These are phyloP conservation scores for Mollisia scopiformis DNA, from an alignment of 2,329 filamentous ascomycete species.

Conservation along the genomic window DNA sequence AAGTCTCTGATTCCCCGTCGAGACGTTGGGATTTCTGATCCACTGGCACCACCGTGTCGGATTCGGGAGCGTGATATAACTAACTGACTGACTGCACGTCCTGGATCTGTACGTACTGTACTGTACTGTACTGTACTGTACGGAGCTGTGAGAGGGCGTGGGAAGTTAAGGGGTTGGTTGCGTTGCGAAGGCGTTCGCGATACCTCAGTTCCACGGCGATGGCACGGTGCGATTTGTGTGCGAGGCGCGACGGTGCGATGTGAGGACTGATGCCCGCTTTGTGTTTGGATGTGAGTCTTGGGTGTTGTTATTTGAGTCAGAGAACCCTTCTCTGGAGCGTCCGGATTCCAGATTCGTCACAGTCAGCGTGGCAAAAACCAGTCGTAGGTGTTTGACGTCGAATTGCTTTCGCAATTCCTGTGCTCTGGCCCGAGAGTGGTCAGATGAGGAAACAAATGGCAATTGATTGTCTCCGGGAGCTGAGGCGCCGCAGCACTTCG, in stretches of 20 bases:
- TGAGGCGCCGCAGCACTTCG: not conserved
- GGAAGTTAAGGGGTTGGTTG: not conserved
- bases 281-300: not conserved
- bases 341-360: not conserved
- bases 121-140: too few species aligned
- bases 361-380: not conserved
- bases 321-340: not conserved
- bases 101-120: too few species aligned
- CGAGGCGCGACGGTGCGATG: not conserved
- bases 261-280: not conserved
- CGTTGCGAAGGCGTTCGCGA: not conserved
- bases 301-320: not conserved
- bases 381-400: conserved; percentile 1
- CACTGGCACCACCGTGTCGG: not conserved
- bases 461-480: not conserved
- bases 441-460: conserved; percentile 12
- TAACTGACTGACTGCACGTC: too few species aligned
- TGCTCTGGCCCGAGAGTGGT: conserved; percentile 14
- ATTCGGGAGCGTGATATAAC: not conserved
- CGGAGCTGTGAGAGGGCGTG: too few species aligned
- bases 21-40: not conserved
- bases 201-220: not conserved
- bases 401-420: conserved; percentile 3
- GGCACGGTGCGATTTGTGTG: not conserved
- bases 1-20: not conserved